Evolutionary conservation across 148 eudicot species (phyloP).

Genomic region (Pouteria glomerata): DNA sequence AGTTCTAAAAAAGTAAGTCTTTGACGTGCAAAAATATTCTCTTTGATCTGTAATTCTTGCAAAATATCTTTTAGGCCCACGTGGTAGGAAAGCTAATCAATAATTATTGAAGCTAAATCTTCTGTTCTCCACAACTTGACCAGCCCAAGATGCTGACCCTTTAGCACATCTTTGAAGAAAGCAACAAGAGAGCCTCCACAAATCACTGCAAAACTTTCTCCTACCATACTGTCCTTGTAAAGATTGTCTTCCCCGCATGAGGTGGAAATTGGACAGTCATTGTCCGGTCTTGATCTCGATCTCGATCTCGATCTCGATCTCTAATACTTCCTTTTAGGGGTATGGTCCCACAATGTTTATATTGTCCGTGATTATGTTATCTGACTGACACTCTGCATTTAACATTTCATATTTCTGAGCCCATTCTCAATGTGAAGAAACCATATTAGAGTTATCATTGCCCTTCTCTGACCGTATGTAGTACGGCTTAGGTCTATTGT

Average conservation of each 20-base stretch:
- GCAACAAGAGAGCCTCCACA: background rate
- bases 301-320: background rate
- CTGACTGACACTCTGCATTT: background rate
- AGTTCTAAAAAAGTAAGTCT: background rate
- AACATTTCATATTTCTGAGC: background rate
- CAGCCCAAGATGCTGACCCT: slow-evolving; percentile 6
- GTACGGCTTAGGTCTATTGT: too few species aligned
- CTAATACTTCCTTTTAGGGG: background rate
- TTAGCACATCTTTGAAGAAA: slow-evolving; percentile 11
- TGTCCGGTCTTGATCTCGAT: background rate
- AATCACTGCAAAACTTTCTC: background rate
- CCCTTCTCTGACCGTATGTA: too few species aligned
- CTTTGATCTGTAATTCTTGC: background rate
- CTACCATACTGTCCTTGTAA: slow-evolving; percentile 4
- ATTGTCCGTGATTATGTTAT: background rate
- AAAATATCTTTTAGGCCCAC: slow-evolving; percentile 10
- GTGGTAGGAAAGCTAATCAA: background rate
- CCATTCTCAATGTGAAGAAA: too few species aligned
- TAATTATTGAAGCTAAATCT: background rate
- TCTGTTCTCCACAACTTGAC: background rate
- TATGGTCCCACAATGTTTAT: background rate
- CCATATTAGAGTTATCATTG: background rate
- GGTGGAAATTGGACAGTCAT: background rate
- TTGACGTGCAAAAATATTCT: background rate
- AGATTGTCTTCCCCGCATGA: slow-evolving; percentile 8